phyloP scores from a whole-genome alignment of 768 basidiomycete genomes.

The Tricholoma bakamatsutake region DNA sequence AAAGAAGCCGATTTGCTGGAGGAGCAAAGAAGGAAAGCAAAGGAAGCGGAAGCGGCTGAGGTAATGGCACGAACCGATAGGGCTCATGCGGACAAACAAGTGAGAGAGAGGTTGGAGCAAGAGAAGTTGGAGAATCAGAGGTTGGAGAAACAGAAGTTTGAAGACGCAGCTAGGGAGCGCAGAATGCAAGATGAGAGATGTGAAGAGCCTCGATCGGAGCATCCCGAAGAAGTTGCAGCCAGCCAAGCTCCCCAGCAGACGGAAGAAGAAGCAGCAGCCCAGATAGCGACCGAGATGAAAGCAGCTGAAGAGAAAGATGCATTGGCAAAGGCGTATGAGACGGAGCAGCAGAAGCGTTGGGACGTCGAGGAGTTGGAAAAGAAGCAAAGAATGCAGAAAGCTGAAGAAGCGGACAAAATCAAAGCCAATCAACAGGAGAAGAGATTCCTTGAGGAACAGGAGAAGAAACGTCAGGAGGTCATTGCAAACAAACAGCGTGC shows the following conservation, averaged over 20 bases:
- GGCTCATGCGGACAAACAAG: background rate
- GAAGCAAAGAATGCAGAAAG: conserved; percentile 5
- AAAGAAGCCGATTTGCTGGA: background rate
- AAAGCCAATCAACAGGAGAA: conserved; percentile 16
- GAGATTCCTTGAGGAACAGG: conserved; percentile 25
- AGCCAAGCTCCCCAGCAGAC: background rate
- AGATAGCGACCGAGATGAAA: background rate
- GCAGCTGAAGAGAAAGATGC: background rate
- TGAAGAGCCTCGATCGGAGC: no score
- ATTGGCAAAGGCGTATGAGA: background rate
- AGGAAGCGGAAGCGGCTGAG: background rate
- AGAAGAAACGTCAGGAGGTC: conserved; percentile 23
- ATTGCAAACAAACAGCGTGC: conserved; percentile 24
- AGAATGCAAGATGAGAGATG: no score
- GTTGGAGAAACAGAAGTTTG: background rate
- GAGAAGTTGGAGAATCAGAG: background rate
- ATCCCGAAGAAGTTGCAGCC: background rate
- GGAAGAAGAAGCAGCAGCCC: background rate
- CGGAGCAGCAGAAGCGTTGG: conserved; percentile 4
- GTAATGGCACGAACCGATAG: background rate
- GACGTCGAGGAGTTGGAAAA: conserved; percentile 12
- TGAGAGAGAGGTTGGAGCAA: background rate
- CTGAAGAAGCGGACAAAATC: conserved; percentile 6
- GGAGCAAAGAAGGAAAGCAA: background rate
- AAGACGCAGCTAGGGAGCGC: no score